These are phyloP conservation scores for Fusarium incarnatum DNA, from an alignment of 2,329 filamentous ascomycete genomes.

Conservation along the genomic window DNA sequence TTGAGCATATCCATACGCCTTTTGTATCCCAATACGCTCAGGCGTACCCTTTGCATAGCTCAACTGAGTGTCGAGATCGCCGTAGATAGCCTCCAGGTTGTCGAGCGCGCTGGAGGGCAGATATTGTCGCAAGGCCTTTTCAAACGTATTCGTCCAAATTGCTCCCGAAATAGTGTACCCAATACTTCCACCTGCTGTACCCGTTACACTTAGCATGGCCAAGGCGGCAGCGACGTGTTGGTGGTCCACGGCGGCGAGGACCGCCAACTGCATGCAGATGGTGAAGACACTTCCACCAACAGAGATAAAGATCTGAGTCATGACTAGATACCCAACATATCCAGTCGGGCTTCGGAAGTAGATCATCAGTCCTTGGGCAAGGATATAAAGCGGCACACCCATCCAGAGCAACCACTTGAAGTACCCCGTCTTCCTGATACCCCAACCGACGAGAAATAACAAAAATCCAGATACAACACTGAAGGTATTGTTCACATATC, in stretches of 20 bases:
- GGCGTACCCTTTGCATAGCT: constrained; percentile 9
- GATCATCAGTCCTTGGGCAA: constrained; percentile 58
- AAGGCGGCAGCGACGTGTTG: constrained; percentile 64
- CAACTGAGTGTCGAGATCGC: constrained; percentile 5
- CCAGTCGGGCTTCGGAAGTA: constrained; percentile 53
- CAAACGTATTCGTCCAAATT: constrained; percentile 58
- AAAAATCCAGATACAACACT: constrained; percentile 63
- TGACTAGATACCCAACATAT: constrained; percentile 61
- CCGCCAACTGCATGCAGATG: constrained; percentile 65
- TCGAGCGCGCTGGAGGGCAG: constrained; percentile 2
- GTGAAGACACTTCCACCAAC: constrained; percentile 66
- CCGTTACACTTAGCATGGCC: constrained; percentile 58
- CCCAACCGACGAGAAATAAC: constrained; percentile 59
- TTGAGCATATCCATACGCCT: constrained; percentile 24
- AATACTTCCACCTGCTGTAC: constrained; percentile 58
- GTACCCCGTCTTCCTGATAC: constrained; percentile 58
- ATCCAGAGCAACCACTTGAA: constrained; percentile 61
- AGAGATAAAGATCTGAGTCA: constrained; percentile 66
- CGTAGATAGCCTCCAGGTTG: background rate
- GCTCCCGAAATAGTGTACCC: constrained; percentile 57
- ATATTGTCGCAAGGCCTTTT: background rate
- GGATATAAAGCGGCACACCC: constrained; percentile 64
- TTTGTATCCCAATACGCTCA: constrained; percentile 15
- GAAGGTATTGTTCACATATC: constrained; percentile 62
- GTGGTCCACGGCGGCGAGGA: constrained; percentile 66